Percentiles rank a stretch among this genome's conserved stretches.
Conservation (phyloP, 1,284 basidiomycete genomes). For the Pholiota adiposa region DNA sequence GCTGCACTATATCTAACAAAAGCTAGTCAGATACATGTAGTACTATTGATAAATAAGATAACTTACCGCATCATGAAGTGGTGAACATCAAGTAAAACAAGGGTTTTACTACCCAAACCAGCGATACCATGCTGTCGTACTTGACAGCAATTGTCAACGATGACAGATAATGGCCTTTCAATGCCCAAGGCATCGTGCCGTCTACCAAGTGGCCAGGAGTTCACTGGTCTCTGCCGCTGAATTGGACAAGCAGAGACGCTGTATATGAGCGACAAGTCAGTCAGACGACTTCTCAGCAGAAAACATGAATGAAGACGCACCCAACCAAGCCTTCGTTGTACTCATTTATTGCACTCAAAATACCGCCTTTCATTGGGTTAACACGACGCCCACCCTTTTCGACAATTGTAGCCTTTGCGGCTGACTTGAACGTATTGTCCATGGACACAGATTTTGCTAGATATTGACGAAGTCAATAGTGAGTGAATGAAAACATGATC, state of each 20-base stretch:
- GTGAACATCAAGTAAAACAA: slow-evolving; percentile 6
- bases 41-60: too few species aligned
- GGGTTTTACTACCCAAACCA: background rate
- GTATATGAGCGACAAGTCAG: too few species aligned
- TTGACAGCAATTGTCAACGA: slow-evolving; percentile 17
- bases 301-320: background rate
- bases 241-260: slow-evolving; percentile 9
- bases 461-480: too few species aligned
- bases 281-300: too few species aligned
- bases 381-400: background rate
- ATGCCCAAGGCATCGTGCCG: background rate
- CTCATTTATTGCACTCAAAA: slow-evolving; percentile 16
- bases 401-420: slow-evolving; percentile 9
- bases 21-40: too few species aligned
- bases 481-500: background rate
- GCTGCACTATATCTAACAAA: slow-evolving; percentile 6
- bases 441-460: slow-evolving; percentile 12
- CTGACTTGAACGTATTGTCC: slow-evolving; percentile 16
- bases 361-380: slow-evolving; percentile 13
- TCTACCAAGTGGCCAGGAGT: background rate
- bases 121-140: slow-evolving; percentile 1
- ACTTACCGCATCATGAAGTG: slow-evolving; percentile 15
- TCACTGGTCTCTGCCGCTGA: too few species aligned
- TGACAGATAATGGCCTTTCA: background rate
- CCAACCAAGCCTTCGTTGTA: slow-evolving; percentile 9